phyloP scores from a whole-genome alignment of 164 flowering plant species.

The Pachysandra terminalis region DNA sequence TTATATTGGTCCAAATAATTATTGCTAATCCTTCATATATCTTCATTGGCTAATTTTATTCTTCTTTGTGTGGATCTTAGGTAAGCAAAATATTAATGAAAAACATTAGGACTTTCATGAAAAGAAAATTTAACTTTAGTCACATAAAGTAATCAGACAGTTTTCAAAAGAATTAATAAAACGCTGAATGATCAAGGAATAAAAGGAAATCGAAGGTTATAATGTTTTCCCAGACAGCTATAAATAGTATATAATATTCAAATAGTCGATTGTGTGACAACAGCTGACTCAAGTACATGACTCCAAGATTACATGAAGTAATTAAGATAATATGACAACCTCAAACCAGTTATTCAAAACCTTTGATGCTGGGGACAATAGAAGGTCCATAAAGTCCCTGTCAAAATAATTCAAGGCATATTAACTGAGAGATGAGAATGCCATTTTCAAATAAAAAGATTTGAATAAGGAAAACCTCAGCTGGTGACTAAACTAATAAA shows the following conservation, averaged over 20 bases:
- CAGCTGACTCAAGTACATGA: background rate
- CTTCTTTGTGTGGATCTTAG: background rate
- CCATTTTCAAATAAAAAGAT: background rate
- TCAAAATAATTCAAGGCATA: constrained; percentile 21
- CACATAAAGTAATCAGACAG: background rate
- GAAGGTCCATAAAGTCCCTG: constrained; percentile 92
- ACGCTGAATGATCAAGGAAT: background rate
- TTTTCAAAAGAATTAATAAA: background rate
- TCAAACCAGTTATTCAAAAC: constrained; percentile 97
- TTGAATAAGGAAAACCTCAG: background rate
- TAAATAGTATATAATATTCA: background rate
- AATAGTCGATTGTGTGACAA: background rate
- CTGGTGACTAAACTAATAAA: background rate
- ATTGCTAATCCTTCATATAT: too few relatives aligned
- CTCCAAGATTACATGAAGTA: background rate
- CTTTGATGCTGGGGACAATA: constrained; percentile 93
- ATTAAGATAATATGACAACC: constrained; percentile 41
- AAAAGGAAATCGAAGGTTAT: too few relatives aligned
- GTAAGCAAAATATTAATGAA: background rate
- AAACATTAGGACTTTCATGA: background rate
- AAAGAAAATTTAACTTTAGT: background rate
- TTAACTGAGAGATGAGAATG: constrained; percentile 1
- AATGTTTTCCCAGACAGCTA: background rate
- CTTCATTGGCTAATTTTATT: too few relatives aligned
- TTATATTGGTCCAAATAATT: too few relatives aligned